A percentile compares a stretch with the other conserved stretches of the same genome.
phyloP scores from a whole-genome alignment of 1,284 basidiomycete genomes.

The Crepidotus sp. region DNA sequence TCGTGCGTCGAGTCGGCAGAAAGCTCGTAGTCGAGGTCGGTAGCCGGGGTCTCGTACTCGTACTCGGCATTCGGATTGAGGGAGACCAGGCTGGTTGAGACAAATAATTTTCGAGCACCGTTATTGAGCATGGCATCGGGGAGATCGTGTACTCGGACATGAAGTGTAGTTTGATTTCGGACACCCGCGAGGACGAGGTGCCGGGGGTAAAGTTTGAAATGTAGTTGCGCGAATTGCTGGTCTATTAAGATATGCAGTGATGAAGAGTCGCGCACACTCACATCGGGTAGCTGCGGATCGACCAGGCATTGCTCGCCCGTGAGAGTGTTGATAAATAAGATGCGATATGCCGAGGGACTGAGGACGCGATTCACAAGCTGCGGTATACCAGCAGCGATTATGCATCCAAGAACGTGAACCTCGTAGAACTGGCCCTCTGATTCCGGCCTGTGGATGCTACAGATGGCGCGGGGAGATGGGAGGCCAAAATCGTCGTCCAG shows the following conservation, averaged over 20 bases:
- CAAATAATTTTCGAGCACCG: neutral
- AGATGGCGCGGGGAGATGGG: slow-evolving; percentile 5
- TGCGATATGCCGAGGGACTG: slow-evolving; percentile 26
- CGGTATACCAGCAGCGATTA: slow-evolving; percentile 27
- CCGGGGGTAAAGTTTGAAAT: slow-evolving; percentile 18
- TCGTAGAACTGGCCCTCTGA: slow-evolving; percentile 20
- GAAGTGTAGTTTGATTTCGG: slow-evolving; percentile 10
- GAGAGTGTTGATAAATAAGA: slow-evolving; percentile 29
- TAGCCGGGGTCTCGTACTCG: slow-evolving; percentile 8
- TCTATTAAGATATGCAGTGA: neutral
- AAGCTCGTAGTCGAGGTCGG: slow-evolving; percentile 12
- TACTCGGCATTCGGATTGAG: slow-evolving; percentile 10
- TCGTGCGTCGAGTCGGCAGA: slow-evolving; percentile 11
- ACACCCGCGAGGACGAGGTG: slow-evolving; percentile 19
- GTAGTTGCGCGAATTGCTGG: slow-evolving; percentile 19
- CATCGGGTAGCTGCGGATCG: slow-evolving; percentile 26
- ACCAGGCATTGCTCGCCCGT: slow-evolving; percentile 26
- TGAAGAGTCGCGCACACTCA: slow-evolving; percentile 18
- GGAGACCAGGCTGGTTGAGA: neutral
- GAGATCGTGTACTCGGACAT: slow-evolving; percentile 17
- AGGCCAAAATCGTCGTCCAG: slow-evolving; percentile 4
- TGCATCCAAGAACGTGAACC: slow-evolving; percentile 23
- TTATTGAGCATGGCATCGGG: neutral
- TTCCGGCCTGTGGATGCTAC: slow-evolving; percentile 15
- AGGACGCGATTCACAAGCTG: slow-evolving; percentile 24